These are phyloP conservation scores for Mycena crocata DNA, from an alignment of 768 basidiomycete genomes.

Conservation along the genomic window DNA sequence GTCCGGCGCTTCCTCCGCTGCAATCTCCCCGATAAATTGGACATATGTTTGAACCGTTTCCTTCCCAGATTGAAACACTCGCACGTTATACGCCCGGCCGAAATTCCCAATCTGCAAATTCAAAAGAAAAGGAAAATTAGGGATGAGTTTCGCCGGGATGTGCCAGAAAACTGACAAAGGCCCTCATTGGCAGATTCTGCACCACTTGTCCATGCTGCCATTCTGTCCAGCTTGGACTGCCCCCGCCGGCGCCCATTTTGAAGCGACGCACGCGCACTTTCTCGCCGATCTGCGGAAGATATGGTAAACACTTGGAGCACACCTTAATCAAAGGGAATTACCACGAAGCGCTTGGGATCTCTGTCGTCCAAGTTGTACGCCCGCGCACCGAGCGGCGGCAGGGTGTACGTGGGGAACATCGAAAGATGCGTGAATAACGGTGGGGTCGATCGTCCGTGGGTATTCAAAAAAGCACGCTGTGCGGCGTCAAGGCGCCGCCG, in stretches of 20 bases:
- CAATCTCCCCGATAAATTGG: slow-evolving; percentile 26
- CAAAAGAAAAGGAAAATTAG: not conserved
- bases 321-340: not conserved
- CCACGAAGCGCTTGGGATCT: slow-evolving; percentile 2
- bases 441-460: not conserved
- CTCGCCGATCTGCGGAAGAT: slow-evolving; percentile 9
- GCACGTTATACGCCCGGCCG: slow-evolving; percentile 19
- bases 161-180: slow-evolving; percentile 5
- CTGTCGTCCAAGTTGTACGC: slow-evolving; percentile 9
- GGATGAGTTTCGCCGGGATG: not conserved
- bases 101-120: slow-evolving; percentile 11
- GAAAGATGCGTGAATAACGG: slow-evolving; percentile 8
- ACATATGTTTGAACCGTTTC: not conserved
- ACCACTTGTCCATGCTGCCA: slow-evolving; percentile 20
- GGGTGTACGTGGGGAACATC: slow-evolving; percentile 15
- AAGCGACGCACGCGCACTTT: slow-evolving; percentile 29
- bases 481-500: slow-evolving; percentile 5
- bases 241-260: not conserved
- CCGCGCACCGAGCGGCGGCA: slow-evolving; percentile 7
- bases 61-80: not conserved
- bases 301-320: not conserved
- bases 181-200: slow-evolving; percentile 10
- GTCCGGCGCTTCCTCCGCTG: not conserved
- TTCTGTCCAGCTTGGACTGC: slow-evolving; percentile 5
- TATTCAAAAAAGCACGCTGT: slow-evolving; percentile 12